Conservation (phyloP, 257 asterid species). For the Craterostigma plantagineum region DNA sequence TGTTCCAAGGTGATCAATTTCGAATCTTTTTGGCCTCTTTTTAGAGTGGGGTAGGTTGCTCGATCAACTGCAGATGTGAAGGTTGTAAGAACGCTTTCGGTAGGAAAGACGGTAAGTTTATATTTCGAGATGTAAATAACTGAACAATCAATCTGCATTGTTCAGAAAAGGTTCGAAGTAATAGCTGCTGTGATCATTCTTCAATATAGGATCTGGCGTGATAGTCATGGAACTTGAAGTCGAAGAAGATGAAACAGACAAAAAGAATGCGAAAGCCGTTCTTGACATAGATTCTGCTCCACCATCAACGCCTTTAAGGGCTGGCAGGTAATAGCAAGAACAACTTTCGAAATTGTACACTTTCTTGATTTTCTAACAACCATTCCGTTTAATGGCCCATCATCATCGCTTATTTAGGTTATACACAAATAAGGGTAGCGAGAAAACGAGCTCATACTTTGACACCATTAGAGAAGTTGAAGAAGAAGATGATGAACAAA, state of each 20-base stretch:
- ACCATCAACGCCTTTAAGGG: constrained; percentile 50
- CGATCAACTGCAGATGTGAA: constrained; percentile 86
- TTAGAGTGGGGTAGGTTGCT: constrained; percentile 93
- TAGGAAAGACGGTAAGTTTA: constrained; percentile 63
- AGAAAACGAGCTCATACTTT: too few relatives aligned
- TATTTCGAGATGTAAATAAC: not conserved
- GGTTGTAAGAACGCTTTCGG: constrained; percentile 85
- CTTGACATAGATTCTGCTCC: constrained; percentile 18
- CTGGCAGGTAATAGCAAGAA: too few relatives aligned
- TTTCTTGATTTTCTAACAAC: too few relatives aligned
- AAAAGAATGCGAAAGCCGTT: constrained; percentile 14
- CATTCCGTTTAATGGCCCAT: too few relatives aligned
- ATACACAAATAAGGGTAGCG: too few relatives aligned
- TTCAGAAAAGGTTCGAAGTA: too few relatives aligned
- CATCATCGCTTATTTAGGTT: too few relatives aligned
- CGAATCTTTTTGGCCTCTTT: constrained; percentile 6
- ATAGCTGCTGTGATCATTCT: not conserved
- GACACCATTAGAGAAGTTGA: too few relatives aligned
- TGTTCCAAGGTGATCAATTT: constrained; percentile 14
- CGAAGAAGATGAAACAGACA: constrained; percentile 50
- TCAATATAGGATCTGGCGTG: constrained; percentile 18
- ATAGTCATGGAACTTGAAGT: constrained; percentile 39
- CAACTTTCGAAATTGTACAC: too few relatives aligned
- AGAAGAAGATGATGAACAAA: too few relatives aligned
- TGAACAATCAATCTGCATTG: not conserved